A percentile compares a stretch with the other conserved stretches of the same genome.
Evolutionary conservation across 148 eudicot species (phyloP).

Genomic region (Bassia scoparia): DNA sequence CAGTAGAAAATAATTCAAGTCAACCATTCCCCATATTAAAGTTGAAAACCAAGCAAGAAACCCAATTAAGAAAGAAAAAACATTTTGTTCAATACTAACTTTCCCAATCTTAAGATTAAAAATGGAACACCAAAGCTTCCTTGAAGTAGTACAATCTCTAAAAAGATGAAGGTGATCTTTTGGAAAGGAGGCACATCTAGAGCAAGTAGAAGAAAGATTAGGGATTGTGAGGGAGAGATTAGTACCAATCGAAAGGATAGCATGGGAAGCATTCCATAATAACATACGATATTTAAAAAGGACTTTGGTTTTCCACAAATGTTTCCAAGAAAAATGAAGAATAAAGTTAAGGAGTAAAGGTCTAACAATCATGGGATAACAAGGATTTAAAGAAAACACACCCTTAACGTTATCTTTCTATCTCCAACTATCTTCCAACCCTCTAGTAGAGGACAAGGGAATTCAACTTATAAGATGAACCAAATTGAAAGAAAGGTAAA

Average conservation of each 20-base stretch:
- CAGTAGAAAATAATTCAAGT: too few relatives aligned
- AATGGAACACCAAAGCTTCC: not conserved
- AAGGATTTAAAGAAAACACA: not conserved
- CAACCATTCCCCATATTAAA: too few relatives aligned
- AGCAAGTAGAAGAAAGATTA: not conserved
- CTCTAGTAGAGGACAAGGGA: not conserved
- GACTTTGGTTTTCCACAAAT: not conserved
- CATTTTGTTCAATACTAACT: too few relatives aligned
- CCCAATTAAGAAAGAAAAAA: too few relatives aligned
- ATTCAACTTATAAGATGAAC: too few relatives aligned
- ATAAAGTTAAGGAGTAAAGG: not conserved
- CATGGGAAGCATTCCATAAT: not conserved
- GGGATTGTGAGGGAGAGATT: too few relatives aligned
- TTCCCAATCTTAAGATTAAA: too few relatives aligned
- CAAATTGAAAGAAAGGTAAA: too few relatives aligned
- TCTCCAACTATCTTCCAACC: not conserved
- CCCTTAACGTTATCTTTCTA: not conserved
- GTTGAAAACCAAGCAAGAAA: too few relatives aligned
- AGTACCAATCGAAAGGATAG: not conserved
- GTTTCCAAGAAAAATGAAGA: not conserved
- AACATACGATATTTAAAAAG: not conserved
- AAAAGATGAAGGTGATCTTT: not conserved
- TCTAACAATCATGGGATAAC: too few relatives aligned
- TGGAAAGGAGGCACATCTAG: not conserved
- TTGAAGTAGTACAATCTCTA: not conserved